Base-by-base conservation (phyloP, 2,329 filamentous ascomycete genomes). In the Botryosphaeria dothidea region DNA sequence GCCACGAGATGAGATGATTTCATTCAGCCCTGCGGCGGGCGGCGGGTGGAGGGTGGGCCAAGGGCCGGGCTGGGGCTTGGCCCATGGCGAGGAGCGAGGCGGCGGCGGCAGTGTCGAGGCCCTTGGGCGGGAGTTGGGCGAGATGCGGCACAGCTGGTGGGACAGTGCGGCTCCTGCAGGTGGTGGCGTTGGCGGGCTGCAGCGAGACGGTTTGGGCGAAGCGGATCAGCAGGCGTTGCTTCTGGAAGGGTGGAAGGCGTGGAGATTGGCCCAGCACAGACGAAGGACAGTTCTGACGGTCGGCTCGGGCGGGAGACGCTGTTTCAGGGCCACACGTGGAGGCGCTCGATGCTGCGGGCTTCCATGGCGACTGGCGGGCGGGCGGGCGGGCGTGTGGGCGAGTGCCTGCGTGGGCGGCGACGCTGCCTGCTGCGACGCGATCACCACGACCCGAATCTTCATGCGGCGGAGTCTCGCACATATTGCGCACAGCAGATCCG, bases 111-210 rank as follows among this genome's bases (percentile, higher is more conserved):
- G n/a, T n/a, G n/a, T n/a, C n/a, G n/a, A n/a, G n/a, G n/a, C n/a
- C n/a, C n/a, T n/a, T n/a, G n/a, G 48, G 11, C 27, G 11, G 23
- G 25, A 31, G 15, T 29, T 17, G 54, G 17, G 56, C 9, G 56
- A 60, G 56, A 60, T 60, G 56, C 56, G 56, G 56, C 56, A 60
- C 56, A 60, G 56, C 56, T 60, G 56, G 41, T 46, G 56, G 56
- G 41, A 60, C 56, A 45, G 56, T 60, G 56, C 56, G 56, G 56
- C 56, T 60, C 56, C 56, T 60, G 56, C 56, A 60, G 56, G 56
- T 60, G 56, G 56, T 60, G 56, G 52, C 52, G 52, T 57, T 23
- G 52, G 13, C 36, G 52, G 31, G 52, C 52, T 57, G 52, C 52
- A 57, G 52, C 52, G 52, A 27, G 52, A 57, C 52, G 21, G 56